Conservation (phyloP, 1,139 yeast species). For the Suhomyces chickasaworum region DNA sequence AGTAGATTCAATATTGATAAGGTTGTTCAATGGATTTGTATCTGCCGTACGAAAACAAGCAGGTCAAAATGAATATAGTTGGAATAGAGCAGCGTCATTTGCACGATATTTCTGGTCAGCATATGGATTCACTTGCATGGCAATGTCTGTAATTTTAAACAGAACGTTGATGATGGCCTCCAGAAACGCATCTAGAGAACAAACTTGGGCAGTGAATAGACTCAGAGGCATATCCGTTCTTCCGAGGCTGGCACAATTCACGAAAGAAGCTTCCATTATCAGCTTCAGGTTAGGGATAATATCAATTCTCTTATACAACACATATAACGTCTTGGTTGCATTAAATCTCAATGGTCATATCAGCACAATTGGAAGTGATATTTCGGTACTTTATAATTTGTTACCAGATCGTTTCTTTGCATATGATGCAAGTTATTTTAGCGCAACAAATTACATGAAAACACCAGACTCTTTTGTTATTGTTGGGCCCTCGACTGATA, state of each 20-base stretch:
- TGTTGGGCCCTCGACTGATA: conserved; percentile 55
- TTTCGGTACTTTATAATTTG: conserved; percentile 12
- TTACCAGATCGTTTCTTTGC: conserved; percentile 29
- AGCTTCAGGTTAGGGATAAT: conserved; percentile 40
- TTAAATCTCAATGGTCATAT: conserved; percentile 31
- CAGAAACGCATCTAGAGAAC: conserved; percentile 43
- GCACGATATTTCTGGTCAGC: conserved; percentile 37
- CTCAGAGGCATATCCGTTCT: conserved; percentile 12
- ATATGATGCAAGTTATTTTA: conserved; percentile 35
- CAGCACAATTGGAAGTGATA: conserved; percentile 12
- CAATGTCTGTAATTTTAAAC: conserved; percentile 65
- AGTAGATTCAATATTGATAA: neutral
- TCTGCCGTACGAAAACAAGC: conserved; percentile 28
- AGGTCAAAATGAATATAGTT: conserved; percentile 14
- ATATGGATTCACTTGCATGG: conserved; percentile 50
- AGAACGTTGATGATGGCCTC: conserved; percentile 69
- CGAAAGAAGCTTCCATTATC: conserved; percentile 27
- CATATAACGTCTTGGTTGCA: conserved; percentile 40
- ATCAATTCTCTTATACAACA: conserved; percentile 33
- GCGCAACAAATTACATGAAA: conserved; percentile 32
- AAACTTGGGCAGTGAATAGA: conserved; percentile 17
- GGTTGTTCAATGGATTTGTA: conserved; percentile 3
- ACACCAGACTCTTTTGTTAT: conserved; percentile 36
- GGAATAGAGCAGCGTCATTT: conserved; percentile 24
- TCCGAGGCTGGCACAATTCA: conserved; percentile 22